Base-by-base conservation (phyloP, 2,329 filamentous ascomycete species). In the Sarocladium brachiariae region DNA sequence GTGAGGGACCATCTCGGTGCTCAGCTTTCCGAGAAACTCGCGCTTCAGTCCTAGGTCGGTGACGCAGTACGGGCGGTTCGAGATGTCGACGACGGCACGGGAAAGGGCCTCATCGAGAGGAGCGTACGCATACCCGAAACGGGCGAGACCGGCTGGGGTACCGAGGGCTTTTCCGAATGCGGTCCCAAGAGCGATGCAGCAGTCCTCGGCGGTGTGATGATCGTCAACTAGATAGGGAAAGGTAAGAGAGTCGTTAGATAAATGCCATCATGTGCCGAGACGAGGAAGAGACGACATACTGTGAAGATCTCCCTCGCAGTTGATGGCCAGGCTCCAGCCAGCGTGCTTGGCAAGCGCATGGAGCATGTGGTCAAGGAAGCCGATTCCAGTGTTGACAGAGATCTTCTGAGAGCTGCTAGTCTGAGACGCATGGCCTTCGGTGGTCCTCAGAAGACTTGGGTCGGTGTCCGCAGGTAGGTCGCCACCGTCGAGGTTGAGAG, bases 361-460 rank as follows among this genome's bases (percentile, higher is more conserved):
- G 48, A 97, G 79, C 92, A 99, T 97, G 75, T 99, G 93, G 73
- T 99, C 93, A 51, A 99, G 77, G 71, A 99, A 99, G 53, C 93
- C 93, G 68, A 99, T 95, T 57, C 93, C 93, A 0, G 92, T 96
- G 76, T 89, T 84, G 58, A 97, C 78, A 63, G 82, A 82, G 65
- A 97, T 96, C 54, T 82, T 83, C 70, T 97, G 93, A 37, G 84
- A 87, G 58, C 86, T 83, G 59, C 87, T 92, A 56, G 83, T 75
- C 70, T 99, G 92, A 1, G 85, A 84, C 25, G 93, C 92, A 66
- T 99, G 93, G 51, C 76, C 75, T 53, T 80, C 80, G 31, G 68
- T 71, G 18, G 58, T 60, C 14, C 76, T 70, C 56, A 74, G 69
- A 53, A 82, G 73, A 55, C 70, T 74, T 50, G 74, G 62, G 63